Evolutionary conservation across 2,329 filamentous ascomycete genomes (phyloP), one percentile per base, ranked within the genome.

Genomic region (Epicoccum nigrum): DNA sequence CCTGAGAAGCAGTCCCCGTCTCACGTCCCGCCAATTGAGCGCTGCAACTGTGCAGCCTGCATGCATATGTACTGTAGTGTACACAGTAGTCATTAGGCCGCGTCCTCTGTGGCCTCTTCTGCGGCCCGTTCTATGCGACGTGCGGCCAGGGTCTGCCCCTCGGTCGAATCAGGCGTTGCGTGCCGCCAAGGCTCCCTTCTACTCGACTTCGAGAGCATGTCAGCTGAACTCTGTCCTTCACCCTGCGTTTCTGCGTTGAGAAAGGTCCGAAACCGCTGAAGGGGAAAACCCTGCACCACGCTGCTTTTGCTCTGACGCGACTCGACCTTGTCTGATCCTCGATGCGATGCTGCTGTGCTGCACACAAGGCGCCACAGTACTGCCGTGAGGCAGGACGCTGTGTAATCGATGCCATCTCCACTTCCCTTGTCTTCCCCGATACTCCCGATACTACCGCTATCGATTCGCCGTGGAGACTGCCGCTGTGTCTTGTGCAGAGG

Each of bases 281-380:
- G 20, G 27, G 13, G n/a, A 32, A 21, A 45, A 27, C 49, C 15
- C 2, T 34, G 38, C 28, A 28, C 27, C 30, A 12, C 32, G 25
- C 16, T 43, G 28, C 13, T 38, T 16, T 25, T 32, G 25, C 38
- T 21, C 13, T 42, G 23, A 8, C 43, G 34, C 49, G 43, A 43
- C 38, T 52, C 43, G 35, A 25, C 13, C 16, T 13, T 13, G 17
- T 43, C 30, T 20, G 12, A 27, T 28, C 38, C 38, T 52, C 43
- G 32, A 39, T 33, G 19, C 38, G 43, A 38, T 40, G 28, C 39
- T 50, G 39, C 16, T 46, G 48, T 41, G 32, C 48, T 41, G 35
- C 43, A 31, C 13, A n/a, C 12, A n/a, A 31, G 42, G 42, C 42
- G 42, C 48, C 42, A 51, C 49, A 51, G 38, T 51, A 42, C 21